Base-by-base conservation (phyloP, 2,329 filamentous ascomycete species). In the Ophiostoma quercus region DNA sequence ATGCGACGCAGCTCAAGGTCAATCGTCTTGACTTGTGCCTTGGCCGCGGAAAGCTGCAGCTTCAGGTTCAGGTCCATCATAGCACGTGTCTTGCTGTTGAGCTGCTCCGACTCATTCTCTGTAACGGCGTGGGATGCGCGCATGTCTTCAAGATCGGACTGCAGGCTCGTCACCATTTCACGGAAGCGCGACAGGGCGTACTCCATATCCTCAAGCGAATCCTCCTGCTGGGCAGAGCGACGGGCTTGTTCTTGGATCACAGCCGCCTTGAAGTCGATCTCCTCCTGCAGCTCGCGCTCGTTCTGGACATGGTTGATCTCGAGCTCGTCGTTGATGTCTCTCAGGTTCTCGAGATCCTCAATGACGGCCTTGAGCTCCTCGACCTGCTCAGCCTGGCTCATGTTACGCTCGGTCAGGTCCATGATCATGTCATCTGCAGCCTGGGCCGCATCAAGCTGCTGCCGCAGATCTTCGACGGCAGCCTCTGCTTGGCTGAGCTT, bases 41-140 rank as follows among this genome's bases (percentile, higher is more conserved):
- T 97, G 57, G 92, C 87, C 12, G 93, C 93, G 14, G 93, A 96
- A 70, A 91, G 87, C 76, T 97, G 94, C 62, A 99, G 85, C 80
- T 96, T 96, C 85, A 94, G 87, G 79, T 98, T 98, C 65, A 99
- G 85, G 76, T 99, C 94, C 87, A 97, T 91, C 90, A 99, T 96
- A 69, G 94, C 93, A 73, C 93, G 88, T 63, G 94, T 96, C 72
- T 92, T 90, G 75, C 87, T 91, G 73, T 90, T 94, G 69, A 98
- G 87, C 78, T 98, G 92, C 77, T 94, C 93, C 0, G 94, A 93
- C 78, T 98, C 94, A 19, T 90, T 90, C 78, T 98, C 95, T 0
- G 93, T 96, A 74, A 98, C 91, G 63, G 94, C 92, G 75, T 96
- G 92, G 3, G 93, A 96, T 14, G 94, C 92, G 71, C 92, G 88